phyloP scores from a whole-genome alignment of 2,329 filamentous ascomycete species.

The Verticillium zaregamsianum region DNA sequence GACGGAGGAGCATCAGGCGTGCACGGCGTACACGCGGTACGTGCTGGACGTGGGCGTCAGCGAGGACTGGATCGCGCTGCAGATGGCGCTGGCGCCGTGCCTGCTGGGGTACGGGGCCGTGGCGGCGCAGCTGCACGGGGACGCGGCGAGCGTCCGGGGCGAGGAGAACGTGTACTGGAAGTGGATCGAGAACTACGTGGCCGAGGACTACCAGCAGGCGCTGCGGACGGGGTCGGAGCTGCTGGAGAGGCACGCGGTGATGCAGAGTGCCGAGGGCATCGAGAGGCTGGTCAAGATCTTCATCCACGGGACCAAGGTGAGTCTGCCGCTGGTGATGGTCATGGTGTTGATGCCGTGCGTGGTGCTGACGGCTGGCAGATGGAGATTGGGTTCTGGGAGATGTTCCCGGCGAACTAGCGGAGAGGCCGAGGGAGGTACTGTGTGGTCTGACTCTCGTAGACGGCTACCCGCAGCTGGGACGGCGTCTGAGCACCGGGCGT shows the following conservation, averaged over 20 bases:
- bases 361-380: constrained; percentile 27
- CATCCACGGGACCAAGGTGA: constrained; percentile 77
- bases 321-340: constrained; percentile 15
- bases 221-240: constrained; percentile 70
- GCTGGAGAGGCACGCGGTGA: constrained; percentile 69
- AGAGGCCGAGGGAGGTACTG: not conserved
- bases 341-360: not conserved
- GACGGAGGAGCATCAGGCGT: constrained; percentile 74
- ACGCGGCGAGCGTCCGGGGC: constrained; percentile 50
- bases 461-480: not conserved
- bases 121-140: constrained; percentile 64
- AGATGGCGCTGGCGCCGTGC: constrained; percentile 81
- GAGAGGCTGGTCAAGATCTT: constrained; percentile 84
- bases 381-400: constrained; percentile 53
- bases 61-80: constrained; percentile 82
- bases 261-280: constrained; percentile 69
- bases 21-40: constrained; percentile 77
- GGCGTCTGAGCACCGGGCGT: not conserved
- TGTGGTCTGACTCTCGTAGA: constrained; percentile 13
- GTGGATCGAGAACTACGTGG: constrained; percentile 88
- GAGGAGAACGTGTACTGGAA: constrained; percentile 75
- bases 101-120: constrained; percentile 85
- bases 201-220: constrained; percentile 71
- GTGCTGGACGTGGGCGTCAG: constrained; percentile 85
- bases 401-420: constrained; percentile 34